Evolutionary conservation across 75 land plant species (phyloP), one percentile per base, ranked within the genome.

Genomic region (Isoetes taiwanensis): DNA sequence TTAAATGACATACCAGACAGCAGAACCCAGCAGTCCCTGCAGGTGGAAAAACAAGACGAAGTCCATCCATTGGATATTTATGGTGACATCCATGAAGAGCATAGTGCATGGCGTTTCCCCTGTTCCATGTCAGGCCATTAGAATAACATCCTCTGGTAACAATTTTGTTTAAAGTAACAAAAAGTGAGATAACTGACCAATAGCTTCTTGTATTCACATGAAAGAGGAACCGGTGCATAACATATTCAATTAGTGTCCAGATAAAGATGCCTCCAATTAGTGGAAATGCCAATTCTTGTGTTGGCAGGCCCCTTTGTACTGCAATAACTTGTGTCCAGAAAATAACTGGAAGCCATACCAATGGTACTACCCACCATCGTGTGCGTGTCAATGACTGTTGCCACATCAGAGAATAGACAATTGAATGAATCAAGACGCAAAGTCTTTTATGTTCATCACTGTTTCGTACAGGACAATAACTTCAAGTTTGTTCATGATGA

Each of bases 1-100:
- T 54, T 19, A 25, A 55, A 38, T 3, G 16, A 35, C 72, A 30
- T 87, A 93, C 98, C 33, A 82, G 83, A 5, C 73, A 0, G 4
- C 41, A 70, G 10, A 88, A 66, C 57, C 87, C 32, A 41, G 89
- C 95, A 20, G 99, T 75, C 52, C 79, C 86, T 43, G 86, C 86
- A 43, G 99, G 96, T 61, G 96, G 99, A 62, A 94, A 94, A 46
- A 88, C 99, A 46, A 94, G 96, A 21, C 99, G 81, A 17, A 73
- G 64, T 3, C 82, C 82, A 78, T 94, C 96, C 96, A 88, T 84
- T 16, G 99, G 99, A 63, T 88, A 90, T 74, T 94, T 94, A 46
- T 94, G 99, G 65, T 94, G 99, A 64, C 96, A 94, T 26, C 99
- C 99, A 82, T 94, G 99, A 50, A 94, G 76, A 62, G 88, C 80